These are phyloP conservation scores for Globisporangium okanoganense DNA, from an alignment of 352 stramenopile species.

Conservation along the genomic window DNA sequence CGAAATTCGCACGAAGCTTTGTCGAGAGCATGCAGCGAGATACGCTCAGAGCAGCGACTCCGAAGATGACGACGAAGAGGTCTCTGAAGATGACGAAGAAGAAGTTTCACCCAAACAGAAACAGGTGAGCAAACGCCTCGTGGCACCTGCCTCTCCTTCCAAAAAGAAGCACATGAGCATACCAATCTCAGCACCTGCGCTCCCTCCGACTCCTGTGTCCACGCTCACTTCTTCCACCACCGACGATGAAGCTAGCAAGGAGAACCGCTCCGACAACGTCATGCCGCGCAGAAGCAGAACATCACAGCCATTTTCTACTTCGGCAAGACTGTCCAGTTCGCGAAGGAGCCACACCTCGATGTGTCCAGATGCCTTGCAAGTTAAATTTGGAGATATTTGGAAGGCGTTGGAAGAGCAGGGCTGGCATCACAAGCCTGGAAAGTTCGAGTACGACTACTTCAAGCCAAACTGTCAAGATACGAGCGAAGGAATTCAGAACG, in stretches of 20 bases:
- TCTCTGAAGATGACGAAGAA: background rate
- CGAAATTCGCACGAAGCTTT: conserved; percentile 35
- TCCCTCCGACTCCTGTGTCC: background rate
- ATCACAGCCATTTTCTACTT: background rate
- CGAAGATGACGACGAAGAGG: background rate
- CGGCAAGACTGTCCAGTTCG: background rate
- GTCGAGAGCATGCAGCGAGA: conserved; percentile 29
- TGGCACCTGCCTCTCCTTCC: background rate
- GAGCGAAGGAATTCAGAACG: conserved; percentile 26
- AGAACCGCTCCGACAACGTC: conserved; percentile 13
- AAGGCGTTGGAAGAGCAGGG: conserved; percentile 35
- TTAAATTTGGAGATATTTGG: conserved; percentile 72
- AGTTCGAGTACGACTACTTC: conserved; percentile 55
- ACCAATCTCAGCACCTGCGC: background rate
- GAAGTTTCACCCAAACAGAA: background rate
- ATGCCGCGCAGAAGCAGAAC: background rate
- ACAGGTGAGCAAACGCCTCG: background rate
- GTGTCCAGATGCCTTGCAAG: conserved; percentile 12
- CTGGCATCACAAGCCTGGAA: conserved; percentile 40
- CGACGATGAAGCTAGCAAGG: conserved; percentile 19
- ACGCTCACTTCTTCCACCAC: background rate
- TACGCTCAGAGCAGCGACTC: conserved; percentile 7
- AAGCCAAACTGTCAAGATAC: conserved; percentile 39
- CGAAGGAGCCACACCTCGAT: background rate
- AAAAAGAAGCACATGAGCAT: background rate